These are phyloP conservation scores for Dictyostelium discoideum DNA, from an alignment of 78 protist genomes.

Conservation along the genomic window DNA sequence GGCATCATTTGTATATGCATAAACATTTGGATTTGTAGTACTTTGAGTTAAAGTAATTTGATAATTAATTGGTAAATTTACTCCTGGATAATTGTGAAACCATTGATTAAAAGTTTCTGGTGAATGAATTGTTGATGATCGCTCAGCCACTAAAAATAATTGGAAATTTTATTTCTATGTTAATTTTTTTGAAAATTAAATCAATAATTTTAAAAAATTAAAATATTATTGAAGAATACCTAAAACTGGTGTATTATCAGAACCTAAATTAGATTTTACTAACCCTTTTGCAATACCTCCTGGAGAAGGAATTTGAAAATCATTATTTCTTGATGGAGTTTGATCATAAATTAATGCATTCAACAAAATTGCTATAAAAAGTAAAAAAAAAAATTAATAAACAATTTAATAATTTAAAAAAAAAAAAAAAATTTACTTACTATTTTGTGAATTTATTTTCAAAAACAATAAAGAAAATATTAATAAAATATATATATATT, in stretches of 20 bases:
- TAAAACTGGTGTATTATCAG: background rate
- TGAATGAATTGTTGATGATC: background rate
- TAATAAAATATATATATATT: background rate
- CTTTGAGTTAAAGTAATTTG: background rate
- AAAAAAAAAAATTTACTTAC: background rate
- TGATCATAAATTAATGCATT: background rate
- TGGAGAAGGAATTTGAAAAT: background rate
- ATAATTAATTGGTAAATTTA: conserved; percentile 9
- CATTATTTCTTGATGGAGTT: background rate
- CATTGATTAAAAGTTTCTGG: background rate
- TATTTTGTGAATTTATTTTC: background rate
- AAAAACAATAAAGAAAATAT: background rate
- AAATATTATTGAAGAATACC: background rate
- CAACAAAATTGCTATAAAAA: background rate
- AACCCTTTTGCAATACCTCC: background rate
- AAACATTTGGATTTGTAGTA: background rate
- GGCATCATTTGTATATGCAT: background rate
- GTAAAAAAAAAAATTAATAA: too few species aligned
- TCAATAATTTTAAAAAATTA: too few species aligned
- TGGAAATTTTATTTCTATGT: too few species aligned
- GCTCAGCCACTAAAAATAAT: background rate
- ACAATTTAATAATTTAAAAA: too few species aligned
- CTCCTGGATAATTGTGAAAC: background rate
- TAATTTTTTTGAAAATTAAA: too few species aligned
- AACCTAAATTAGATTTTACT: background rate